Conservation (phyloP, 352 stramenopile species). For the Pythium vanterpoolii region DNA sequence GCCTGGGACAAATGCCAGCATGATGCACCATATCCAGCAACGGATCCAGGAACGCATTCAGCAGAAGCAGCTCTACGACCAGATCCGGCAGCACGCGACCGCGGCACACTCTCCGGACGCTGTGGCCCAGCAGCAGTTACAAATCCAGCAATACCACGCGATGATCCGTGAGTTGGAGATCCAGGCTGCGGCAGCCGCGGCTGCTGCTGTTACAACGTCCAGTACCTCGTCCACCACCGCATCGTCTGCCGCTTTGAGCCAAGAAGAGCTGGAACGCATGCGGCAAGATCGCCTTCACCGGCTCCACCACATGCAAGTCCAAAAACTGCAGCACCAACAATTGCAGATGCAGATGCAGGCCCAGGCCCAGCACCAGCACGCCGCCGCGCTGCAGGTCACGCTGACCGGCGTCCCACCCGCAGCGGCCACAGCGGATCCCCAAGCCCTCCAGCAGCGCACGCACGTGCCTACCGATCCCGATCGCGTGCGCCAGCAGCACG, state of each 20-base stretch:
- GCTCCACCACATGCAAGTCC: conserved; percentile 53
- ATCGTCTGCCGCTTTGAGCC: neutral
- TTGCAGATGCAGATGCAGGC: conserved; percentile 16
- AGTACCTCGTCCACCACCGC: neutral
- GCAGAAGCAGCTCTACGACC: conserved; percentile 16
- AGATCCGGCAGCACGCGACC: conserved; percentile 13
- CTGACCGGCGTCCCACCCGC: conserved; percentile 28
- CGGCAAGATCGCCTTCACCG: conserved; percentile 45
- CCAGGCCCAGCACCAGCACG: conserved; percentile 2
- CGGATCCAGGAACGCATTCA: conserved; percentile 37
- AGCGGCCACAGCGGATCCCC: conserved; percentile 2
- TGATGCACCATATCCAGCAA: conserved; percentile 45
- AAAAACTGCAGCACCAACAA: conserved; percentile 28
- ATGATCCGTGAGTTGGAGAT: conserved; percentile 47
- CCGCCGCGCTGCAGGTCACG: conserved; percentile 20
- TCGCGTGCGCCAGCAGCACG: conserved; percentile 29
- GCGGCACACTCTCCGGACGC: neutral
- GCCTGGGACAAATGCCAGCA: conserved; percentile 1
- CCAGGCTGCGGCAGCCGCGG: conserved; percentile 22
- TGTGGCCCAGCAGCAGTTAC: conserved; percentile 12
- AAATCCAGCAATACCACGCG: conserved; percentile 32
- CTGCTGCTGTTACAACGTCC: neutral
- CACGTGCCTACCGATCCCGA: conserved; percentile 53
- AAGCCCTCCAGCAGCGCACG: conserved; percentile 37
- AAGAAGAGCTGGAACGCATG: conserved; percentile 44